Conservation (phyloP, 2,329 filamentous ascomycete genomes). For the Piedraia hortae region DNA sequence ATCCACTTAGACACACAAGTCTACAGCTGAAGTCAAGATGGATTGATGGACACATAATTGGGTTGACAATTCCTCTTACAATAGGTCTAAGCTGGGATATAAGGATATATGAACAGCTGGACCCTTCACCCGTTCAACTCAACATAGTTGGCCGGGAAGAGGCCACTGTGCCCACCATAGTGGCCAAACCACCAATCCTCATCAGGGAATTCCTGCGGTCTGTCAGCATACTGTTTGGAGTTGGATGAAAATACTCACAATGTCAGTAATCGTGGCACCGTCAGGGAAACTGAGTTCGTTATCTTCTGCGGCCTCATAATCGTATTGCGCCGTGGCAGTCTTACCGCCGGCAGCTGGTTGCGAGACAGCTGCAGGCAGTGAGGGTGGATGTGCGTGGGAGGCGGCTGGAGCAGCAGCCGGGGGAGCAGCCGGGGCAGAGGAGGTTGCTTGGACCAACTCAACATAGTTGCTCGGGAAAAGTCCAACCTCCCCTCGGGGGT, state of each 20-base stretch:
- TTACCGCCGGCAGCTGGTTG: slow-evolving; percentile 17
- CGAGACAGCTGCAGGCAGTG: slow-evolving; percentile 6
- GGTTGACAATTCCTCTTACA: too few species aligned
- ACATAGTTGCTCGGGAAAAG: slow-evolving; percentile 97
- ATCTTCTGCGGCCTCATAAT: slow-evolving; percentile 91
- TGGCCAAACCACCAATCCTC: slow-evolving; percentile 97
- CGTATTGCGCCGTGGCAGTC: slow-evolving; percentile 62
- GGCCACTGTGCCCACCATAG: slow-evolving; percentile 48
- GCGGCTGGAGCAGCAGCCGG: slow-evolving; percentile 1
- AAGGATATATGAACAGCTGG: too few species aligned
- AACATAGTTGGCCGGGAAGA: slow-evolving; percentile 39
- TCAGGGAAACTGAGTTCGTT: slow-evolving; percentile 74
- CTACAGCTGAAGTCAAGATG: too few species aligned
- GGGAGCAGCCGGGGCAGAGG: slow-evolving; percentile 13
- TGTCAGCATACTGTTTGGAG: not conserved
- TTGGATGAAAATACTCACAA: slow-evolving; percentile 27
- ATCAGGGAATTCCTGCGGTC: slow-evolving; percentile 59
- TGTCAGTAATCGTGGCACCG: slow-evolving; percentile 48
- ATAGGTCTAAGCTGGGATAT: too few species aligned
- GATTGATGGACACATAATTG: too few species aligned
- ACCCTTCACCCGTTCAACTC: slow-evolving; percentile 20
- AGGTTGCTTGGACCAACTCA: slow-evolving; percentile 37
- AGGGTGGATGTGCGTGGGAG: too few species aligned
- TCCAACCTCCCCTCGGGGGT: slow-evolving; percentile 55
- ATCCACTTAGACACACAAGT: too few species aligned